Conservation (phyloP, 148 eudicot genomes). For the Hydrangea macrophylla region DNA sequence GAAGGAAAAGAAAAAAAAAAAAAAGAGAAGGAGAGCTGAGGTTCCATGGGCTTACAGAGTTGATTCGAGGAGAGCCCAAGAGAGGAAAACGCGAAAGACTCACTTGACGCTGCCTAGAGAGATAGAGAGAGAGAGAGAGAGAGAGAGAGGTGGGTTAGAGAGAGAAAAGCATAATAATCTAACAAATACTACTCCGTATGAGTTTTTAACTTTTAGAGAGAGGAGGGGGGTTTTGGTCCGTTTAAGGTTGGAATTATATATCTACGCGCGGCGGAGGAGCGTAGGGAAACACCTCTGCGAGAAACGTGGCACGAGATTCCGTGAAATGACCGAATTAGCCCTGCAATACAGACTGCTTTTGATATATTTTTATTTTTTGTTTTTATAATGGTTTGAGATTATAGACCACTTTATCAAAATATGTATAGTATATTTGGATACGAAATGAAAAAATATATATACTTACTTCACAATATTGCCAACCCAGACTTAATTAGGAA, state of each 20-base stretch:
- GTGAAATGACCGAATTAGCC: too few relatives aligned
- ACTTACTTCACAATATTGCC: too few relatives aligned
- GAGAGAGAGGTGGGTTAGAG: slow-evolving; percentile 10
- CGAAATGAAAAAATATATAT: too few relatives aligned
- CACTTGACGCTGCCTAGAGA: slow-evolving; percentile 20
- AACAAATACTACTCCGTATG: background rate
- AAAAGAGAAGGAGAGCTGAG: background rate
- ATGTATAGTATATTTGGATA: too few relatives aligned
- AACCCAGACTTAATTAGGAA: too few relatives aligned
- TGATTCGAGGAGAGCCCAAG: slow-evolving; percentile 13
- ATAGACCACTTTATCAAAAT: too few relatives aligned
- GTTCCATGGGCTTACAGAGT: slow-evolving; percentile 9
- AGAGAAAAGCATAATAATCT: slow-evolving; percentile 14
- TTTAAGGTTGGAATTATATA: background rate
- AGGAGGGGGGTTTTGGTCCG: slow-evolving; percentile 11
- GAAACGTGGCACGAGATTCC: slow-evolving; percentile 9
- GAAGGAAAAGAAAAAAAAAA: background rate
- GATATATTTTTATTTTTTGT: too few relatives aligned
- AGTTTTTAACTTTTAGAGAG: slow-evolving; percentile 4
- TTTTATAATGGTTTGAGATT: too few relatives aligned
- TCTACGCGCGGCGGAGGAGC: slow-evolving; percentile 9
- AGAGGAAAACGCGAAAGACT: slow-evolving; percentile 15
- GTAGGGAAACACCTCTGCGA: background rate
- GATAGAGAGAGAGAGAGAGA: slow-evolving; percentile 7
- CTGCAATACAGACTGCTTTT: too few relatives aligned